phyloP scores from a whole-genome alignment of 176 grass and related monocot genomes.

The Zea luxurians region DNA sequence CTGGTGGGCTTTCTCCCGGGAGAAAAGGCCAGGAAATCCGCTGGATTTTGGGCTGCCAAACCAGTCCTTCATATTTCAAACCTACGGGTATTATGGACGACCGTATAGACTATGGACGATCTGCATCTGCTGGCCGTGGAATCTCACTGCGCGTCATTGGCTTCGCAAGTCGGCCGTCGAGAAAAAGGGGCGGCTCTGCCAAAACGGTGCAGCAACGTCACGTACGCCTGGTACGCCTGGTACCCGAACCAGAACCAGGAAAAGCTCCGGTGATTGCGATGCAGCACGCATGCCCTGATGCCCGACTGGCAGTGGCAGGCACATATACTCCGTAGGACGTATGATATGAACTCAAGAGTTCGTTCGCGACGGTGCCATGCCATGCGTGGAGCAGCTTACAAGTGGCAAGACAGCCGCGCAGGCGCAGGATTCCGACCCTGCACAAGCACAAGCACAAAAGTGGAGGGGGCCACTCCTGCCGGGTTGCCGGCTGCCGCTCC shows the following conservation, averaged over 20 bases:
- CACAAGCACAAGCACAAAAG: neutral
- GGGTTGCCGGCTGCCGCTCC: conserved; percentile 4
- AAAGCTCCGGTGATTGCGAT: neutral
- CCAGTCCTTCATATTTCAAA: no score
- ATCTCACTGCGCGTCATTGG: neutral
- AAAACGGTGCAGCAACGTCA: neutral
- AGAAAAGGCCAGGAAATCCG: no score
- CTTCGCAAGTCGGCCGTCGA: neutral
- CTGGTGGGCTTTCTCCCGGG: no score
- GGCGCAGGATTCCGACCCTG: neutral
- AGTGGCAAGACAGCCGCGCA: neutral
- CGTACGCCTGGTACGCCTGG: neutral
- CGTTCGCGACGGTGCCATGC: neutral
- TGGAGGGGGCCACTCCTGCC: neutral
- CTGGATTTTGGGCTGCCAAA: no score
- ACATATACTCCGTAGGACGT: neutral
- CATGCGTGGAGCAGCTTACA: neutral
- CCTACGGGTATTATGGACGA: no score
- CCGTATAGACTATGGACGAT: no score
- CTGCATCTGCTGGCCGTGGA: no score
- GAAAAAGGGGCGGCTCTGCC: neutral
- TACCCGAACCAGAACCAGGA: neutral
- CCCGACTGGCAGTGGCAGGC: neutral
- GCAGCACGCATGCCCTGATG: neutral
- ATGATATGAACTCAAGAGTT: neutral